A percentile compares a stretch with the other conserved stretches of the same genome.
Evolutionary conservation across 73 alveolate genomes (phyloP).

Genomic region (Paraurostyla sp.): DNA sequence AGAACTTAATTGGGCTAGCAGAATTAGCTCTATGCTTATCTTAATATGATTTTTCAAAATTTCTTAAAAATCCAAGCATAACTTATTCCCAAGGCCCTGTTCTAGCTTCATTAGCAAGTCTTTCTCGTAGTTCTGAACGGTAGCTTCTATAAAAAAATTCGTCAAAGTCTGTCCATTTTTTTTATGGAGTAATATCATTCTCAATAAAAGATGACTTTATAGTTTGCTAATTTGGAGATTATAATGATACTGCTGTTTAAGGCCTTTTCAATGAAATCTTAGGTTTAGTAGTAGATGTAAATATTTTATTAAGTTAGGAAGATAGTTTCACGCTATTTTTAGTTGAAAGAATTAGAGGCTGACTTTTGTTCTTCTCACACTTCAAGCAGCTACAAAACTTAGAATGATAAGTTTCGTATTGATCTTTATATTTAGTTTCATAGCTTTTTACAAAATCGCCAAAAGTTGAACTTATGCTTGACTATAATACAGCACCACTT

Average conservation of each 20-base stretch:
- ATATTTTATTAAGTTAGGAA: not conserved
- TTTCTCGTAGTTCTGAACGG: slow-evolving; percentile 19
- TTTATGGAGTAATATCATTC: not conserved
- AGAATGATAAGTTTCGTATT: slow-evolving; percentile 6
- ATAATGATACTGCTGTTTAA: too few relatives aligned
- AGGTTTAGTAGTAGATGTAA: not conserved
- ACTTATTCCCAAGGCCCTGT: slow-evolving; percentile 53
- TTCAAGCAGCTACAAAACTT: not conserved
- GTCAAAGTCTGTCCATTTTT: slow-evolving; percentile 40
- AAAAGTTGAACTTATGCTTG: not conserved
- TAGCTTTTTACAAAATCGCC: not conserved
- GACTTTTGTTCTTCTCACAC: not conserved
- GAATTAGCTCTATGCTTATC: not conserved
- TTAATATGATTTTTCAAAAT: too few relatives aligned
- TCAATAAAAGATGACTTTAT: not conserved
- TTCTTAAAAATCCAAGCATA: slow-evolving; percentile 27
- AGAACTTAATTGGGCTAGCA: not conserved
- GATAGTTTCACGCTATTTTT: too few relatives aligned
- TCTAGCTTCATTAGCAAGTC: slow-evolving; percentile 32
- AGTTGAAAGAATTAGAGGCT: not conserved
- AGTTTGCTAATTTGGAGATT: not conserved
- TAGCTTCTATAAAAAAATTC: slow-evolving; percentile 31
- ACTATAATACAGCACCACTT: slow-evolving; percentile 12
- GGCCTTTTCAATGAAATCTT: not conserved
- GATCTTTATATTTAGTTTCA: not conserved